Percentiles rank a stretch among this genome's conserved stretches.
phyloP scores from a whole-genome alignment of 768 basidiomycete genomes.

The Fistulinella prunicolor region DNA sequence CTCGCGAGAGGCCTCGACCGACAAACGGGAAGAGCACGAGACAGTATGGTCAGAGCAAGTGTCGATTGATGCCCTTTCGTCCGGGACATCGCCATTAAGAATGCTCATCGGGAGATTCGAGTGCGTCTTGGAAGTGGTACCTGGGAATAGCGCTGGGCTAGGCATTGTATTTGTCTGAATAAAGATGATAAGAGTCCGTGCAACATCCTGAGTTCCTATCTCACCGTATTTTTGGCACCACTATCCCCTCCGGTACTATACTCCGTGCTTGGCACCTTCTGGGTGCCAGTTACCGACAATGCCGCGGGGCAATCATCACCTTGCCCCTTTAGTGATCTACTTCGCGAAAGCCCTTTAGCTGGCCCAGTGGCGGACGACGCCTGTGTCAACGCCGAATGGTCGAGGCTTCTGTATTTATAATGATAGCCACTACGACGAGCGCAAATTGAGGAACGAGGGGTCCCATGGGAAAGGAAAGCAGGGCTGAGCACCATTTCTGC shows the following conservation, averaged over 20 bases:
- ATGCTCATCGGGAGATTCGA: neutral
- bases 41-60: neutral
- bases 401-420: constrained; percentile 19
- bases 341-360: constrained; percentile 15
- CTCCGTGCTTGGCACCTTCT: neutral
- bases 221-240: constrained; percentile 3
- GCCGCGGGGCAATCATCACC: neutral
- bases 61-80: neutral
- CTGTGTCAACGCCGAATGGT: constrained; percentile 4
- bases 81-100: neutral
- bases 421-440: constrained; percentile 1
- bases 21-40: neutral
- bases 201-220: neutral
- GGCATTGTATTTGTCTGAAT: neutral
- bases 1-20: neutral
- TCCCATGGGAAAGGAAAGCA: neutral
- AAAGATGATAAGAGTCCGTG: constrained; percentile 1
- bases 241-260: neutral
- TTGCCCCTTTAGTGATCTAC: constrained; percentile 30
- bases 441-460: neutral
- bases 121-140: neutral
- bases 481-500: constrained; percentile 30
- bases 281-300: neutral
- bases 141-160: neutral
- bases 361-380: neutral